phyloP scores from a whole-genome alignment of 2,329 filamentous ascomycete genomes.

The Oidium heveae region DNA sequence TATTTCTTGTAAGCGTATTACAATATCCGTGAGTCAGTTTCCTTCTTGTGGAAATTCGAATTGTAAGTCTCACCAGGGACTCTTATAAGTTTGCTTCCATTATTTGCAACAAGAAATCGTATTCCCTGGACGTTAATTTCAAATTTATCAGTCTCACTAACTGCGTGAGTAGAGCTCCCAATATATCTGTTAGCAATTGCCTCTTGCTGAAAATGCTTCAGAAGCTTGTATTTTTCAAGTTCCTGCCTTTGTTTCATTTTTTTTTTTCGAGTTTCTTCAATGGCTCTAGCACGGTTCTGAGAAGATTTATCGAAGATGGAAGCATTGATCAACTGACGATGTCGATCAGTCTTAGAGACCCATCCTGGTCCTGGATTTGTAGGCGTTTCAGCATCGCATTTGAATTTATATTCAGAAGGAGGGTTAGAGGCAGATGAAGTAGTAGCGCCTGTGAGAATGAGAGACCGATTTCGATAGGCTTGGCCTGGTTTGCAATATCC shows the following conservation, averaged over 20 bases:
- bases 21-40: conserved; percentile 2
- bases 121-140: conserved; percentile 27
- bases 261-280: conserved; percentile 40
- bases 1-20: conserved; percentile 16
- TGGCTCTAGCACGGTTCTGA: conserved; percentile 40
- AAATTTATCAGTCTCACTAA: not conserved
- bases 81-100: conserved; percentile 63
- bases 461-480: conserved; percentile 28
- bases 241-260: conserved; percentile 27
- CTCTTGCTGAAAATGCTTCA: conserved; percentile 19
- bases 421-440: conserved; percentile 1
- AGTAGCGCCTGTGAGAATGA: conserved; percentile 31
- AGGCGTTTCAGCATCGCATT: conserved; percentile 5
- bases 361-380: conserved; percentile 21
- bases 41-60: conserved; percentile 1
- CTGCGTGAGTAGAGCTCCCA: conserved; percentile 1
- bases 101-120: conserved; percentile 45
- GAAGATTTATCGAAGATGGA: conserved; percentile 51
- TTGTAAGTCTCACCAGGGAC: conserved; percentile 30
- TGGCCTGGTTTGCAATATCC: conserved; percentile 16
- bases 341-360: conserved; percentile 49
- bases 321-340: conserved; percentile 63
- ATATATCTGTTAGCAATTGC: conserved; percentile 8
- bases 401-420: conserved; percentile 1
- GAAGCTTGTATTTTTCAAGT: conserved; percentile 33